Base-by-base conservation (phyloP, 2,329 filamentous ascomycete genomes). In the Penicillium sp. region DNA sequence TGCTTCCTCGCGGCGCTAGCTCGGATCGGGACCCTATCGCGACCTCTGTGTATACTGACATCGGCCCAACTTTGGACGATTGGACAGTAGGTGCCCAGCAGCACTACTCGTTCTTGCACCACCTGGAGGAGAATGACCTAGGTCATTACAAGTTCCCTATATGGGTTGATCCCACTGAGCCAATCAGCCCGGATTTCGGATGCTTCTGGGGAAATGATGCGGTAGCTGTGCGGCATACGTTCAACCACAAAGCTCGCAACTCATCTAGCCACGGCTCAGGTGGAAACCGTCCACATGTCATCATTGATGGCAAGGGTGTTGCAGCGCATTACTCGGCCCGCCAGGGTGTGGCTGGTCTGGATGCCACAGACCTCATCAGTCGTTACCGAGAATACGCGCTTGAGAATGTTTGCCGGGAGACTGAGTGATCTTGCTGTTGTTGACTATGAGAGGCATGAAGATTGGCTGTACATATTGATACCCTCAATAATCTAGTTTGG, bases 171-270 rank as follows among this genome's bases (percentile, higher is more conserved):
- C 75, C 79, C 14, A 79, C 77, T 27, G 72, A 74, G 48, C 74
- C 80, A 22, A 76, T 83, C 62, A 82, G 79, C 45, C 77, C 81
- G 29, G 81, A 83, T 59, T 81, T 85, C 57, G 72, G 80, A 40
- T 80, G 78, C 41, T 75, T 85, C 46, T 76, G 79, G 71, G 80
- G 80, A n/a, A 71, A 71, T 29, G 81, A 84, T 59, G 77, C 81
- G 41, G 72, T 75, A n/a, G 67, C 69, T 32, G 75, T 80, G 51
- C 71, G 79, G 13, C 46, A 50, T 4, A 52, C 60, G 34, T 79
- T 81, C 3, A 75, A 80, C 24, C 63, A 74, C 3, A 72, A 55
- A 75, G 76, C 54, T 72, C 75, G 22, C 71, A 40, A 68, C 68
- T 32, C 72, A 75, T 47, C 50, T 69, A 71, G 77, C 5, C 72